These are phyloP conservation scores for Infundibulicybe gibba DNA, from an alignment of 768 basidiomycete genomes.

Conservation along the genomic window DNA sequence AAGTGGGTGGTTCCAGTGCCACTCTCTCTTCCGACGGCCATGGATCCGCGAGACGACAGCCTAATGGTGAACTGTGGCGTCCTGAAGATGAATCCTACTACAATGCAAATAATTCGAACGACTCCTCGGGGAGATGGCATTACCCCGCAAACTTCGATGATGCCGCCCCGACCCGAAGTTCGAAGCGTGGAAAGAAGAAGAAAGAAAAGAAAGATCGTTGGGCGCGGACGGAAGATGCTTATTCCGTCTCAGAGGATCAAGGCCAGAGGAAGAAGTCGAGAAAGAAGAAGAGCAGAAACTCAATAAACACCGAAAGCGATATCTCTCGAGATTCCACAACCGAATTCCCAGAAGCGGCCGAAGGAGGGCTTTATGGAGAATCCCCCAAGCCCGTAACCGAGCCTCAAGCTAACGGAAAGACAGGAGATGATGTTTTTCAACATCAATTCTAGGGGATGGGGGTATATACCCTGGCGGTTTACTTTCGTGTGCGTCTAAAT, in stretches of 20 bases:
- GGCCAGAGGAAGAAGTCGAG: conserved; percentile 52
- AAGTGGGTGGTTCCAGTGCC: conserved; percentile 47
- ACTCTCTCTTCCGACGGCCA: conserved; percentile 33
- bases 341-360: conserved; percentile 71
- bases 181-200: conserved; percentile 58
- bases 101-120: conserved; percentile 32
- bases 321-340: conserved; percentile 32
- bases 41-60: conserved; percentile 25
- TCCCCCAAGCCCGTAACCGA: conserved; percentile 15
- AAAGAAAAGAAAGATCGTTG: conserved; percentile 85
- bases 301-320: conserved; percentile 30
- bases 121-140: conserved; percentile 65
- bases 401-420: conserved; percentile 18
- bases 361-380: conserved; percentile 62
- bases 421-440: conserved; percentile 50
- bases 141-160: conserved; percentile 87
- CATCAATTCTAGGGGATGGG: conserved; percentile 53
- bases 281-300: conserved; percentile 58
- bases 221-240: conserved; percentile 85
- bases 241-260: conserved; percentile 47
- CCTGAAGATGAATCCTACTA: conserved; percentile 78
- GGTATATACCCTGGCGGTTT: background rate
- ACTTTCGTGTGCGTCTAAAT: background rate
- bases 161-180: conserved; percentile 34
- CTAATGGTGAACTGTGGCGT: conserved; percentile 65